Conservation (phyloP, 306 rosid genomes). For the Quercus dentata region DNA sequence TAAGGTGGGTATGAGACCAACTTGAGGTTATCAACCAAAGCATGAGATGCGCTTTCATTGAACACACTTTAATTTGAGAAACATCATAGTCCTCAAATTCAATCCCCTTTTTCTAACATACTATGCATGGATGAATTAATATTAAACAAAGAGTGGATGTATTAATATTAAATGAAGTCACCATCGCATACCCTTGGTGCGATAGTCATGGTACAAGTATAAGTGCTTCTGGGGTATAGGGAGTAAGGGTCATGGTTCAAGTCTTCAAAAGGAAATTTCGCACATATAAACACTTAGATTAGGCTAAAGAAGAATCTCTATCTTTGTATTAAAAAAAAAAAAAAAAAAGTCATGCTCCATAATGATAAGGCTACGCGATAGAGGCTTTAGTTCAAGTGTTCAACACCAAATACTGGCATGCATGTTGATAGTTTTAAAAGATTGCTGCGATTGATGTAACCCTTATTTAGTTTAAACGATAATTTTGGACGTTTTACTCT, state of each 20-base stretch:
- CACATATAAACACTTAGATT: accelerated
- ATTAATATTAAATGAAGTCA: too few relatives aligned
- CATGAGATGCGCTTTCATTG: not conserved
- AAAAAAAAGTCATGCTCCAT: not conserved
- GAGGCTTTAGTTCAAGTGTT: not conserved
- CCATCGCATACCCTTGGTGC: accelerated
- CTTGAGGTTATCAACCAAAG: too few relatives aligned
- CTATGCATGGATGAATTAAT: not conserved
- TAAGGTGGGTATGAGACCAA: too few relatives aligned
- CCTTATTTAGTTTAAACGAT: not conserved
- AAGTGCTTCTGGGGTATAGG: accelerated
- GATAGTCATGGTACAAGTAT: accelerated
- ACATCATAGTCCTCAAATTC: not conserved
- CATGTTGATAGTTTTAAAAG: not conserved
- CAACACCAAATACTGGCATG: not conserved
- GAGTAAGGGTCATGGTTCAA: accelerated
- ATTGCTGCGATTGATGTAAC: not conserved
- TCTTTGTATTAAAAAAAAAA: too few relatives aligned
- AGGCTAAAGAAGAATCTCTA: too few relatives aligned
- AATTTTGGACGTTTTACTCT: not conserved
- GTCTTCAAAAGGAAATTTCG: too few relatives aligned
- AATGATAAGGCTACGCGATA: not conserved
- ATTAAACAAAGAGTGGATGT: not conserved
- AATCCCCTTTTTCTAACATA: not conserved
- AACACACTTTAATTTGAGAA: not conserved